Percentiles rank a stretch among this genome's conserved stretches.
These are phyloP conservation scores for Trametes gibbosa DNA, from an alignment of 768 basidiomycete genomes.

Conservation along the genomic window DNA sequence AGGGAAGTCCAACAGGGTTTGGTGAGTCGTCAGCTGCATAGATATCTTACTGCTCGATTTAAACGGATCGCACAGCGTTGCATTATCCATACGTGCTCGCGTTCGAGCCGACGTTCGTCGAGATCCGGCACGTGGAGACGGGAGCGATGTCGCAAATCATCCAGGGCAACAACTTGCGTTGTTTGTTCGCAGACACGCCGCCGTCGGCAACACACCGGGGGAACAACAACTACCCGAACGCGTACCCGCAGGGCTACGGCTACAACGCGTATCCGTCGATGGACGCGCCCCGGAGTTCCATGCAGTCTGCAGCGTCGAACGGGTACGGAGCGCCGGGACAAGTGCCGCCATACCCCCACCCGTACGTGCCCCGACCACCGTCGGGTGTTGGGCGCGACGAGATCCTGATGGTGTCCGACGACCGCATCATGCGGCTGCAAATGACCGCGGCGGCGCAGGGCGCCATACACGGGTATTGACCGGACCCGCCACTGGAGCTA, in stretches of 20 bases:
- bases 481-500: neutral
- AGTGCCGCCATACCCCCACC: conserved; percentile 41
- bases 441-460: conserved; percentile 35
- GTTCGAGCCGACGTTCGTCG: conserved; percentile 95
- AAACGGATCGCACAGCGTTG: conserved; percentile 57
- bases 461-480: conserved; percentile 5
- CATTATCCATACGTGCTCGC: conserved; percentile 97
- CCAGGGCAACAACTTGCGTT: conserved; percentile 84
- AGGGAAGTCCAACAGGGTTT: conserved; percentile 90
- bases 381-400: conserved; percentile 66
- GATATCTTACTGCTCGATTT: neutral
- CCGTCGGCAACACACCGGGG: conserved; percentile 73
- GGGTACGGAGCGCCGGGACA: conserved; percentile 13
- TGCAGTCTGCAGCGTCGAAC: conserved; percentile 18
- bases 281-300: conserved; percentile 28
- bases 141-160: conserved; percentile 93
- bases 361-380: conserved; percentile 40
- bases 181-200: conserved; percentile 92
- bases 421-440: conserved; percentile 73
- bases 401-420: conserved; percentile 88
- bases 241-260: conserved; percentile 31
- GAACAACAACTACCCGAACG: conserved; percentile 33
- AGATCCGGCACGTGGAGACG: conserved; percentile 93
- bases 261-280: conserved; percentile 34
- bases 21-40: conserved; percentile 52